These are phyloP conservation scores for Yamadazyma diddensiae DNA, from an alignment of 1,139 yeast species.

Conservation along the genomic window DNA sequence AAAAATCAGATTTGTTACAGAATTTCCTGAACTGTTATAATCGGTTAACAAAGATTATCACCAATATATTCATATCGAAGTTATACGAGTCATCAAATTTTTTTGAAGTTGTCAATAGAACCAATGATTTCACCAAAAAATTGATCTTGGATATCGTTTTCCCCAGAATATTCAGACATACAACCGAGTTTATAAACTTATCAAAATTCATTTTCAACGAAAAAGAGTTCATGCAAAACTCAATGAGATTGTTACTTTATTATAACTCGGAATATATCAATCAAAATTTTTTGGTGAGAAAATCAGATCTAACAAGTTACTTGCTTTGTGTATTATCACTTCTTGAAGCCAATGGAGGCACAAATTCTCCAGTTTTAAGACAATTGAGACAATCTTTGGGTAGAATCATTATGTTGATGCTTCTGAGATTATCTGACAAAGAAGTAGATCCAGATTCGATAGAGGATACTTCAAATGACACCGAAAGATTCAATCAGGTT, in stretches of 20 bases:
- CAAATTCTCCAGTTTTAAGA: constrained; percentile 10
- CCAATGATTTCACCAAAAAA: constrained; percentile 27
- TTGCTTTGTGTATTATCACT: constrained; percentile 30
- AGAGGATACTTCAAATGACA: not conserved
- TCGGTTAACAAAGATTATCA: constrained; percentile 23
- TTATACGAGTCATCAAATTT: constrained; percentile 20
- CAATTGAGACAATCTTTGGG: constrained; percentile 28
- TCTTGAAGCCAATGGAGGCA: constrained; percentile 25
- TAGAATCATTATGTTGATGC: constrained; percentile 24
- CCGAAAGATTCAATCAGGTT: constrained; percentile 17
- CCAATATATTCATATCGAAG: constrained; percentile 33
- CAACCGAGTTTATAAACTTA: constrained; percentile 32
- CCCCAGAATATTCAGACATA: constrained; percentile 36
- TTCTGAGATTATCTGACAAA: constrained; percentile 20
- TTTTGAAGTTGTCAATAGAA: constrained; percentile 18
- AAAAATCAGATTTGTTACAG: constrained; percentile 15
- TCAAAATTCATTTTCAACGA: constrained; percentile 38
- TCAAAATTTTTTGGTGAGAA: constrained; percentile 24
- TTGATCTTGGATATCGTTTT: constrained; percentile 34
- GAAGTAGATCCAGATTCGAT: not conserved
- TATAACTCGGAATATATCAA: constrained; percentile 23
- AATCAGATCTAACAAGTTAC: constrained; percentile 24
- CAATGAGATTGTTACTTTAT: constrained; percentile 23
- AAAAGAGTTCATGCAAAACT: constrained; percentile 27
- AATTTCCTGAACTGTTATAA: constrained; percentile 23